Evolutionary conservation across 441 rosid species (phyloP).

Genomic region (Corymbia citriodora): DNA sequence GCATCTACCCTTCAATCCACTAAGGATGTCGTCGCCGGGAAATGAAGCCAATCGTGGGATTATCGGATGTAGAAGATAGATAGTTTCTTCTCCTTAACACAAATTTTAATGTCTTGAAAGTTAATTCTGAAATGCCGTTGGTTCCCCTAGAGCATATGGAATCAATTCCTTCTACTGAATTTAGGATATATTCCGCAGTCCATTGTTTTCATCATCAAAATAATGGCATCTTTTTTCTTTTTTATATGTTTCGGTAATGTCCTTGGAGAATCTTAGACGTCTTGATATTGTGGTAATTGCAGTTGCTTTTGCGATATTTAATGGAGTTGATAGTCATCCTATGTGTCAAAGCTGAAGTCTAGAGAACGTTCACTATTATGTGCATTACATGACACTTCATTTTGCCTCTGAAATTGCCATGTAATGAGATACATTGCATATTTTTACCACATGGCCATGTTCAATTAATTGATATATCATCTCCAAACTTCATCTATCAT

Average conservation of each 20-base stretch:
- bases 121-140: background rate
- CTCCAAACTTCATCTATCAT: background rate
- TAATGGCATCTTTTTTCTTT: background rate
- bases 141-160: background rate
- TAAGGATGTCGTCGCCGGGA: conserved; percentile 38
- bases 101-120: background rate
- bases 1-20: conserved; percentile 49
- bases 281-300: background rate
- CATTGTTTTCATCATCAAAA: background rate
- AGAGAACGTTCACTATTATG: background rate
- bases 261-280: background rate
- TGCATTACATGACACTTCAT: background rate
- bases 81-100: background rate
- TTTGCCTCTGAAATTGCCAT: background rate
- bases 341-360: background rate
- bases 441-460: background rate
- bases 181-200: background rate
- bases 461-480: background rate
- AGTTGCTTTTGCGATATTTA: background rate
- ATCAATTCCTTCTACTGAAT: background rate
- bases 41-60: background rate
- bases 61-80: background rate
- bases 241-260: background rate
- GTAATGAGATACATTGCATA: background rate
- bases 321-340: background rate